phyloP scores from a whole-genome alignment of 208 protist genomes.

The Crithidia expoeki region DNA sequence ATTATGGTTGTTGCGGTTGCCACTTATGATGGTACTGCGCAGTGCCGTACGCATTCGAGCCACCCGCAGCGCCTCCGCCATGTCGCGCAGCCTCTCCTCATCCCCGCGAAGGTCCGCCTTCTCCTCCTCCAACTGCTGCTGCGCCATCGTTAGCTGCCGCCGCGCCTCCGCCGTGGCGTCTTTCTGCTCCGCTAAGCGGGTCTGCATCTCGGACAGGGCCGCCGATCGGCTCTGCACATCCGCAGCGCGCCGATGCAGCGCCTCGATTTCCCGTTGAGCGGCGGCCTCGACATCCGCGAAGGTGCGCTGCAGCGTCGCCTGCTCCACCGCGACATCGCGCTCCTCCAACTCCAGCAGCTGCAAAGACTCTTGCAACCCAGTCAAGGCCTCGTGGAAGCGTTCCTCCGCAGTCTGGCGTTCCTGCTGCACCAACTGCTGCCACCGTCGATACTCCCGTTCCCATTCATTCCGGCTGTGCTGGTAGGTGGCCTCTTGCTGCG shows the following conservation, averaged over 20 bases:
- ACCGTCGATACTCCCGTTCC: conserved; percentile 77
- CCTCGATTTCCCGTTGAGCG: conserved; percentile 42
- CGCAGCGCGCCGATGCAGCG: conserved; percentile 43
- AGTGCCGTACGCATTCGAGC: conserved; percentile 36
- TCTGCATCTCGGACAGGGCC: conserved; percentile 32
- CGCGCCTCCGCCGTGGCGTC: conserved; percentile 39
- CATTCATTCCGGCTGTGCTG: conserved; percentile 50
- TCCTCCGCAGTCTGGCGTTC: conserved; percentile 61
- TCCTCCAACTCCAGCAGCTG: conserved; percentile 56
- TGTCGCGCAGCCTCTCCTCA: conserved; percentile 50
- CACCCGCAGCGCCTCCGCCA: conserved; percentile 48
- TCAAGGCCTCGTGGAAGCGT: conserved; percentile 53
- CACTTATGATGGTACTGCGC: neutral
- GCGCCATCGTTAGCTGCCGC: conserved; percentile 34
- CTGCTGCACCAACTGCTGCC: conserved; percentile 65
- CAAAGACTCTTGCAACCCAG: conserved; percentile 44
- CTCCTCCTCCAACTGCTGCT: conserved; percentile 54
- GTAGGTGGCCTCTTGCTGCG: conserved; percentile 63
- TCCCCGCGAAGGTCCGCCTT: conserved; percentile 51
- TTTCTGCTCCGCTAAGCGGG: conserved; percentile 39
- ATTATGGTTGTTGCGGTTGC: neutral
- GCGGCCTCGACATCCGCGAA: conserved; percentile 36
- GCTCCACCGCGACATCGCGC: conserved; percentile 46
- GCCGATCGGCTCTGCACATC: conserved; percentile 52
- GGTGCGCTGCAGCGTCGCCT: conserved; percentile 36